phyloP scores from a whole-genome alignment of 2,329 filamentous ascomycete species.

The Aspergillaceae sp. region DNA sequence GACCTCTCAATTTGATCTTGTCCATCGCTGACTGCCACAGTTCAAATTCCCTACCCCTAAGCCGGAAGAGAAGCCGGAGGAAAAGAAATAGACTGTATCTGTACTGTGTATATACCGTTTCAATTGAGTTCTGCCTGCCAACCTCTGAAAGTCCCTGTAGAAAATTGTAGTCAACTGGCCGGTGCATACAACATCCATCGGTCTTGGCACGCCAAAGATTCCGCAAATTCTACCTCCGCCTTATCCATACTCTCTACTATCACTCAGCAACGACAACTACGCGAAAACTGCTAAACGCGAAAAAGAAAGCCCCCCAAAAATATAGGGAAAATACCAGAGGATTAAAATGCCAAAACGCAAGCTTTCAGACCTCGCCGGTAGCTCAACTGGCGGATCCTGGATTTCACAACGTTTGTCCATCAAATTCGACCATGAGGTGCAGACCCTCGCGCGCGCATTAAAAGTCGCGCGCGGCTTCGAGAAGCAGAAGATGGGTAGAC shows the following conservation, averaged over 20 bases:
- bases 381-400: constrained; percentile 14
- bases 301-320: not conserved
- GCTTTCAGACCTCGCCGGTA: constrained; percentile 22
- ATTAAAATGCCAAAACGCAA: constrained; percentile 35
- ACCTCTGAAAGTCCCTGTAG: too few species aligned
- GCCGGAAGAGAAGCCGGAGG: constrained; percentile 83
- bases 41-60: constrained; percentile 96
- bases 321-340: not conserved
- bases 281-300: not conserved
- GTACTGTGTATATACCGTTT: constrained; percentile 32
- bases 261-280: not conserved
- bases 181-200: too few species aligned
- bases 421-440: constrained; percentile 44
- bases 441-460: constrained; percentile 44
- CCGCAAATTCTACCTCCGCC: too few species aligned
- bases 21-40: constrained; percentile 20
- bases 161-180: too few species aligned
- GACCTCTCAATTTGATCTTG: not conserved
- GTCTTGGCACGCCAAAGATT: not conserved
- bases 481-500: constrained; percentile 53
- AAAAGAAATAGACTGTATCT: constrained; percentile 68
- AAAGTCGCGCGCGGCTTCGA: constrained; percentile 54
- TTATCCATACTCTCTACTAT: not conserved
- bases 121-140: not conserved
- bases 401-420: constrained; percentile 31